A percentile compares a stretch with the other conserved stretches of the same genome.
These are phyloP conservation scores for Laburnicola sp. DNA, from an alignment of 2,329 filamentous ascomycete species.

Conservation along the genomic window DNA sequence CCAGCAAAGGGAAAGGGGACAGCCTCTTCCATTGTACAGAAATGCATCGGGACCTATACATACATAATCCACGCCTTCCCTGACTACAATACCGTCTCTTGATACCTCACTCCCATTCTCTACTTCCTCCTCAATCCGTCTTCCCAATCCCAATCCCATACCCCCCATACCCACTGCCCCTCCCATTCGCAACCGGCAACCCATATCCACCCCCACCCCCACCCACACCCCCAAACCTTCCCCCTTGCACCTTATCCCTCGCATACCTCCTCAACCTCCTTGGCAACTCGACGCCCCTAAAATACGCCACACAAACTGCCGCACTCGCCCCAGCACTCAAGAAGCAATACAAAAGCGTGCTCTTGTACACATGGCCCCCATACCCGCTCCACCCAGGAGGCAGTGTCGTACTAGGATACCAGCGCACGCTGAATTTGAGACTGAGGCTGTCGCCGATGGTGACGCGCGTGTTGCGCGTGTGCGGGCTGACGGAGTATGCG, in stretches of 20 bases:
- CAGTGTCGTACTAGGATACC: constrained; percentile 77
- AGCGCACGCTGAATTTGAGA: constrained; percentile 77
- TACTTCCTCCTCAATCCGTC: constrained; percentile 40
- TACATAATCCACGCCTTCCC: no score
- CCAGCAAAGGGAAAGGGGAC: background rate
- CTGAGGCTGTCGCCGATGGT: constrained; percentile 86
- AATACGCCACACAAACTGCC: constrained; percentile 58
- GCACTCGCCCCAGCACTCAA: constrained; percentile 53
- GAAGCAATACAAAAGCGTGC: constrained; percentile 55
- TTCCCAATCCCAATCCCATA: constrained; percentile 53
- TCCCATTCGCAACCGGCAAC: constrained; percentile 32
- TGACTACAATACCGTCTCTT: no score
- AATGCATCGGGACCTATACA: background rate
- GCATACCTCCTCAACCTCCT: constrained; percentile 60
- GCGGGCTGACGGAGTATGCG: constrained; percentile 79
- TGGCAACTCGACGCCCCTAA: constrained; percentile 57
- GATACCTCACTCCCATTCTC: no score
- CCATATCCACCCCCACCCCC: constrained; percentile 38
- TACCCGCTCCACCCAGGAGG: constrained; percentile 60
- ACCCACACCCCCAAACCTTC: no score
- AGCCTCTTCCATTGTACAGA: constrained; percentile 2
- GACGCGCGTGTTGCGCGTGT: constrained; percentile 62
- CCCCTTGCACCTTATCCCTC: constrained; percentile 56
- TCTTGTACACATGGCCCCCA: constrained; percentile 56
- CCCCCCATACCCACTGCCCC: constrained; percentile 48